Evolutionary conservation across 2,329 filamentous ascomycete species (phyloP).

Genomic region (Aspergillus pseudoviridinutans): DNA sequence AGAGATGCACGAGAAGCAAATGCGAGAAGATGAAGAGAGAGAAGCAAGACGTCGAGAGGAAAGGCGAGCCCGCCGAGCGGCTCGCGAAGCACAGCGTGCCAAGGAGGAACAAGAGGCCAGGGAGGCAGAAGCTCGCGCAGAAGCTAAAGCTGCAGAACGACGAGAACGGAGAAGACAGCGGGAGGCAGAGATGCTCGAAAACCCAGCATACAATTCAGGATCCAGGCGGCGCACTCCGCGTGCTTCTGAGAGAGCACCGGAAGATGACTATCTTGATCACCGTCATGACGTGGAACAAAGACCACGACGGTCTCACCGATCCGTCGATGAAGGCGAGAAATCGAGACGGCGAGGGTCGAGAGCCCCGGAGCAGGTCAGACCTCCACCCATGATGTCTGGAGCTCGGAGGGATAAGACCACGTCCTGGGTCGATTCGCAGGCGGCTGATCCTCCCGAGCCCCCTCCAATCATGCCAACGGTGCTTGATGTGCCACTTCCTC

Average conservation of each 20-base stretch:
- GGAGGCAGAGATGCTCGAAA: constrained; percentile 28
- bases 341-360: constrained; percentile 35
- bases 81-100: constrained; percentile 31
- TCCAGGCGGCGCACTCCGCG: constrained; percentile 32
- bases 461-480: constrained; percentile 46
- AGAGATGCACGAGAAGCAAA: constrained; percentile 34
- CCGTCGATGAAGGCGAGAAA: constrained; percentile 28
- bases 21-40: constrained; percentile 36
- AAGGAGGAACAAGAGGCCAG: constrained; percentile 50
- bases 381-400: constrained; percentile 30
- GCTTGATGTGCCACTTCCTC: constrained; percentile 37
- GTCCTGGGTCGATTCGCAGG: constrained; percentile 48
- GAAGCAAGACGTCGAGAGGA: constrained; percentile 33
- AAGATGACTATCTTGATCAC: constrained; percentile 25
- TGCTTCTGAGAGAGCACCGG: constrained; percentile 23
- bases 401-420: constrained; percentile 47
- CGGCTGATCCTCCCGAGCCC: constrained; percentile 45
- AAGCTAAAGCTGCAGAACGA: constrained; percentile 37
- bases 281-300: constrained; percentile 19
- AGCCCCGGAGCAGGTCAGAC: constrained; percentile 20
- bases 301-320: constrained; percentile 28
- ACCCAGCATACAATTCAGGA: constrained; percentile 23
- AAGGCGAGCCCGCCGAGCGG: constrained; percentile 29
- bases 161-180: constrained; percentile 38
- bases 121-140: constrained; percentile 52